Evolutionary conservation across 1,139 yeast genomes (phyloP).

Genomic region (Taiozyma sp.): DNA sequence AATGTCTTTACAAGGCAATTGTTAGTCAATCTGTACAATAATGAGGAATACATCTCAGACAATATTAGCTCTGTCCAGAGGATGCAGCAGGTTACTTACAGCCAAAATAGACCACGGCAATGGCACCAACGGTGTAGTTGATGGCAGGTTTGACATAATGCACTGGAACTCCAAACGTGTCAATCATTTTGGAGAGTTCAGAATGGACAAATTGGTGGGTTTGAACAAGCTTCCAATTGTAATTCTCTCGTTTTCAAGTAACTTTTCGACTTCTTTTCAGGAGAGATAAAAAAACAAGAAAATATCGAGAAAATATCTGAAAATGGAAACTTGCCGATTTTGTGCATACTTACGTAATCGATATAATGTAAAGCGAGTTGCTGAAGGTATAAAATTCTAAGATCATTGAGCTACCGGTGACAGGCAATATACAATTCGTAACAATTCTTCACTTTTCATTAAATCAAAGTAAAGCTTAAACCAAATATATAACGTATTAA

Average conservation of each 20-base stretch:
- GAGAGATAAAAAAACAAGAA: not conserved
- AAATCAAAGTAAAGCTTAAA: not conserved
- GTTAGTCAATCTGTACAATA: not conserved
- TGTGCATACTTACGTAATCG: not conserved
- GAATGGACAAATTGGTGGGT: not conserved
- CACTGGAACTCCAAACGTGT: not conserved
- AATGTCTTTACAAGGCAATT: conserved; percentile 41
- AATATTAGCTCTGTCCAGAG: not conserved
- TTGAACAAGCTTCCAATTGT: not conserved
- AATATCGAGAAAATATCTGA: not conserved
- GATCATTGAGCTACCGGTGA: not conserved
- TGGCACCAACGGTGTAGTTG: not conserved
- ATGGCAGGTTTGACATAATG: not conserved
- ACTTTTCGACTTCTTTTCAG: not conserved
- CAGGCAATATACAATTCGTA: not conserved
- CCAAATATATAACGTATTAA: not conserved
- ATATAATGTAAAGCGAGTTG: too few species aligned
- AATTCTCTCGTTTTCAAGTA: not conserved
- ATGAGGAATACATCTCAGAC: not conserved
- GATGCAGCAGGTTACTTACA: not conserved
- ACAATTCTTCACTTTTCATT: not conserved
- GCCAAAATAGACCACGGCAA: not conserved
- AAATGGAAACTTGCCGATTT: not conserved
- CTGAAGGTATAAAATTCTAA: too few species aligned
- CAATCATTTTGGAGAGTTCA: not conserved